phyloP scores from a whole-genome alignment of 257 asterid species.

The Forsythia viridissima region DNA sequence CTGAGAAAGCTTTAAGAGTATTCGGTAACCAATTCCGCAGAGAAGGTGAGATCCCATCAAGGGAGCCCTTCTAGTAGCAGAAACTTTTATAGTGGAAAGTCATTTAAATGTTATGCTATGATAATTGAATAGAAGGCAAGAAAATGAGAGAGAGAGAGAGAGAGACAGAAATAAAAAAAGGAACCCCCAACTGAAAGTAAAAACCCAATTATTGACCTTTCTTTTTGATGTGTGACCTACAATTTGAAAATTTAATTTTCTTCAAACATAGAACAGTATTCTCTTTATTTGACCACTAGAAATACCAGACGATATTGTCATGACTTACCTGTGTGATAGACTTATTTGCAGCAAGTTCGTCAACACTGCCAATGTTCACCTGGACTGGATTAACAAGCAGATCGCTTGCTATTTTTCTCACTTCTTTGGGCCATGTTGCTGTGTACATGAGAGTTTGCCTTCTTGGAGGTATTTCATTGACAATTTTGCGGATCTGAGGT shows the following conservation, averaged over 20 bases:
- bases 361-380: slow-evolving; percentile 93
- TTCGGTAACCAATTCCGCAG: no score
- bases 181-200: neutral
- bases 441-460: slow-evolving; percentile 99
- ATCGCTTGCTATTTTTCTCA: slow-evolving; percentile 85
- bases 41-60: no score
- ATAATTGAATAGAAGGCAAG: neutral
- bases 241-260: neutral
- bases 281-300: slow-evolving; percentile 8
- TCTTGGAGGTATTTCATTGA: slow-evolving; percentile 87
- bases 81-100: neutral
- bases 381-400: slow-evolving; percentile 85
- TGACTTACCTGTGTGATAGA: slow-evolving; percentile 83
- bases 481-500: slow-evolving; percentile 97
- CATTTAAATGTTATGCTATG: neutral
- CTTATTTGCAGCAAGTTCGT: slow-evolving; percentile 91
- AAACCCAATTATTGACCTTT: neutral
- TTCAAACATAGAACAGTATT: neutral
- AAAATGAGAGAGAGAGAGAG: neutral
- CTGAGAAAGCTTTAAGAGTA: no score
- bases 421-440: slow-evolving; percentile 99
- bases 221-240: neutral
- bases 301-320: neutral
- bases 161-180: neutral
- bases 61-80: neutral